Evolutionary conservation across 306 rosid genomes (phyloP).

Genomic region (Trifolium fragiferum): DNA sequence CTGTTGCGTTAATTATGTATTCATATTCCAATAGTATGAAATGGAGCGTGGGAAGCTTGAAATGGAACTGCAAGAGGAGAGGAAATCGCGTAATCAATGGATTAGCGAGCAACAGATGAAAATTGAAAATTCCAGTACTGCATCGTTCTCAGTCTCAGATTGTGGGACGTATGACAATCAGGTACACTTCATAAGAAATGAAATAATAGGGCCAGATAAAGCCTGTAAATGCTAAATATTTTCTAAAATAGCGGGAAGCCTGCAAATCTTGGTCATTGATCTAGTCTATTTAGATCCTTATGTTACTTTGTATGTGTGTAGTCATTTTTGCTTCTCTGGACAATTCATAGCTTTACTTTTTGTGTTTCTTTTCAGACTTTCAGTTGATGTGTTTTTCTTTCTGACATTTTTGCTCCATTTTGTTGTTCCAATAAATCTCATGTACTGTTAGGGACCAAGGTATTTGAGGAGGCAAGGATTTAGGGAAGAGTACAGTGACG

Average conservation of each 20-base stretch:
- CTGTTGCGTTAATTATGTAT: conserved; percentile 25
- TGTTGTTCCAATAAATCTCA: conserved; percentile 33
- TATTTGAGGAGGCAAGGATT: conserved; percentile 53
- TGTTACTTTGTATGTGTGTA: conserved; percentile 11
- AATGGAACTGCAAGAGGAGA: conserved; percentile 81
- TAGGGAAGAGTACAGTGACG: conserved; percentile 54
- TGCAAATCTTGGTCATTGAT: conserved; percentile 31
- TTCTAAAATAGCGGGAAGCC: background rate
- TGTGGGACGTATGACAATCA: conserved; percentile 54
- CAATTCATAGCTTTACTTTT: conserved; percentile 1
- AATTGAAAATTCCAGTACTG: conserved; percentile 58
- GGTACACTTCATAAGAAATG: conserved; percentile 54
- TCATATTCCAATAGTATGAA: conserved; percentile 66
- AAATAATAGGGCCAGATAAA: conserved; percentile 15
- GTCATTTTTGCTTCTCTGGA: conserved; percentile 15
- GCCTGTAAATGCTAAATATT: conserved; percentile 10
- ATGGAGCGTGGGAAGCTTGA: conserved; percentile 90
- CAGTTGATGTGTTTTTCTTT: conserved; percentile 9
- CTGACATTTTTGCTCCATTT: conserved; percentile 29
- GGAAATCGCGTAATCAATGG: conserved; percentile 72
- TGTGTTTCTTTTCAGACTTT: background rate
- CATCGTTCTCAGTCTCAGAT: conserved; percentile 63
- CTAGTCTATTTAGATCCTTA: conserved; percentile 21
- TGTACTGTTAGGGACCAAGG: conserved; percentile 52
- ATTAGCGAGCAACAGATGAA: conserved; percentile 69